Base-by-base conservation (phyloP, 2,329 filamentous ascomycete species). In the Plectosphaerella sp. region DNA sequence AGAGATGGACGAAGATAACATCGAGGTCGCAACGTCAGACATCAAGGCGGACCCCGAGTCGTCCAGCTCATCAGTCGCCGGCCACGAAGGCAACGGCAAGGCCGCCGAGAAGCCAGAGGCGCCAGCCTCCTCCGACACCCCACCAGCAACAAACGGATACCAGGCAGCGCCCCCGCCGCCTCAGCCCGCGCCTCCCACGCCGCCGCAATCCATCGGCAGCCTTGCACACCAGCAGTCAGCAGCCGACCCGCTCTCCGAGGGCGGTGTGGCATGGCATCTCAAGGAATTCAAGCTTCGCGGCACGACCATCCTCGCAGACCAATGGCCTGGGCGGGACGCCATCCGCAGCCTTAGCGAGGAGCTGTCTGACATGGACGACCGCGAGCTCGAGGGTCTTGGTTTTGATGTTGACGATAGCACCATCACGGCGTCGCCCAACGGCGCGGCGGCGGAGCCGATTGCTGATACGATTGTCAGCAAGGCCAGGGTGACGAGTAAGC, bases 331-430 rank as follows among this genome's bases (percentile, higher is more conserved):
- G 2, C 79, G 86, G 35, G 88, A 92, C 51, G 83, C 88, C 1
- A 70, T 77, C 36, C 73, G 79, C 25, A 75, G 73, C 60, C 84
- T 93, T 68, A 95, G 89, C 61, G 92, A 96, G 68, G 89, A 93
- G 60, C 77, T 97, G 20, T 95, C 89, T 52, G 93, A 97, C 64
- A 84, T 97, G 65, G 92, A 96, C 61, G 92, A 97, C 58, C 91
- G 95, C 49, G 90, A 93, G 70, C 76, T 96, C 53, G 86, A 89
- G 61, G 89, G 87, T 35, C 73, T 91, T 35, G 77, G 73, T 35
- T 73, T 76, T 47, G 79, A 81, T 57, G 72, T 82, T 28, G 77
- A 78, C 57, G 73, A 78, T 50, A 67, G 68, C 54, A 75, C 69
- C 22, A 74, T 74, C 50, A 72, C 68, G 10, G 71, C 71, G 4